Evolutionary conservation across 768 basidiomycete species (phyloP).

Genomic region (Obba rivulosa): DNA sequence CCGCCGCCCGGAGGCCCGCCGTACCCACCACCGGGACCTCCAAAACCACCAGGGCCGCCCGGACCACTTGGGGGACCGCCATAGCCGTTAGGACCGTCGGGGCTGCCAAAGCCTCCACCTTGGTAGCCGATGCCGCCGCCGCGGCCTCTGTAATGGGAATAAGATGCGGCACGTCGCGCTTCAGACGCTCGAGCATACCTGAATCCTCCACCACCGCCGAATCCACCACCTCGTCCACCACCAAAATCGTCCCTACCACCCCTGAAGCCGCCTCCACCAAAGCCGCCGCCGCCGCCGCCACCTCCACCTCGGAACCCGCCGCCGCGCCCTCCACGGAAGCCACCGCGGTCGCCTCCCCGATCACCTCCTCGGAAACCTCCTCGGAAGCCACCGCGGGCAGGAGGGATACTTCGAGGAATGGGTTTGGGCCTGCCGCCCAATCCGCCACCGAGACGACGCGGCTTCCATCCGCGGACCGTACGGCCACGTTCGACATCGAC

Average conservation of each 20-base stretch:
- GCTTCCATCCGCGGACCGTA: conserved; percentile 98
- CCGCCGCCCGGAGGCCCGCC: conserved; percentile 26
- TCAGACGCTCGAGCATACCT: conserved; percentile 2
- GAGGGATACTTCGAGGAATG: conserved; percentile 28
- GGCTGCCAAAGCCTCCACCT: conserved; percentile 41
- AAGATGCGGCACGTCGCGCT: conserved; percentile 6
- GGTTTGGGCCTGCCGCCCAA: conserved; percentile 97
- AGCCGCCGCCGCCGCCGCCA: conserved; percentile 35
- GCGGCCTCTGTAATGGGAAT: conserved; percentile 40
- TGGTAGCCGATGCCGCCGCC: conserved; percentile 72
- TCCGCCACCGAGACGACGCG: conserved; percentile 93
- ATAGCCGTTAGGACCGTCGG: conserved; percentile 32
- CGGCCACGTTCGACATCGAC: conserved; percentile 98
- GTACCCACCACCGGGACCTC: conserved; percentile 36
- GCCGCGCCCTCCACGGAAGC: conserved; percentile 28
- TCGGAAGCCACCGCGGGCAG: conserved; percentile 30
- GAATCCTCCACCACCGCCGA: conserved; percentile 16
- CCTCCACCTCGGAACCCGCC: conserved; percentile 35
- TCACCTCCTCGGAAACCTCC: conserved; percentile 30
- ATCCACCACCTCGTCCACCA: conserved; percentile 35
- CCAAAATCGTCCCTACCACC: conserved; percentile 32
- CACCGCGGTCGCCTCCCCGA: conserved; percentile 27
- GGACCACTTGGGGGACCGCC: conserved; percentile 33
- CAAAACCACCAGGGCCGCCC: conserved; percentile 38
- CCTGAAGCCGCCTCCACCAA: conserved; percentile 29